These are phyloP conservation scores for Zygoascus tannicola DNA, from an alignment of 805 yeast species.

Conservation along the genomic window DNA sequence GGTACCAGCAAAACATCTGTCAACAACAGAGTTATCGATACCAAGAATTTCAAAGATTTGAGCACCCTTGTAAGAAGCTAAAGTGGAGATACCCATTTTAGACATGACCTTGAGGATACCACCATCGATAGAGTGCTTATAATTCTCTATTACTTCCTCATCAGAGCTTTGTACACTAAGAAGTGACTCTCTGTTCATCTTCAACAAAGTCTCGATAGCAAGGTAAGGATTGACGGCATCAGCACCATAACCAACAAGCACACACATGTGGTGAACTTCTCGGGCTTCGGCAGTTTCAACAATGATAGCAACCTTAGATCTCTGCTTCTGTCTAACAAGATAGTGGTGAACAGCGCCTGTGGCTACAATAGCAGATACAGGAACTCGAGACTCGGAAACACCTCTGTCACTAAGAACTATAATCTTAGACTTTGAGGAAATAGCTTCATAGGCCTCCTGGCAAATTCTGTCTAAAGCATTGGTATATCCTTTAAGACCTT, in stretches of 20 bases:
- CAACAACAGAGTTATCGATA: conserved; percentile 89
- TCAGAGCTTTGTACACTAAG: conserved; percentile 41
- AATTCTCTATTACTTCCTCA: conserved; percentile 59
- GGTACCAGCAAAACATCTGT: conserved; percentile 93
- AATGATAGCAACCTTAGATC: conserved; percentile 86
- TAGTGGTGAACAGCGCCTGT: conserved; percentile 96
- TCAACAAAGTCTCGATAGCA: conserved; percentile 79
- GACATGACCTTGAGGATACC: conserved; percentile 97
- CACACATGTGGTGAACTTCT: conserved; percentile 94
- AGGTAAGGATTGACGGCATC: conserved; percentile 93
- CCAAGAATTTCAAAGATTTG: conserved; percentile 97
- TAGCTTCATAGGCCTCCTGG: conserved; percentile 76
- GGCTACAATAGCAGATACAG: conserved; percentile 86
- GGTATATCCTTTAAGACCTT: conserved; percentile 80
- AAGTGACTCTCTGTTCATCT: conserved; percentile 75
- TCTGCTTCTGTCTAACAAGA: conserved; percentile 88
- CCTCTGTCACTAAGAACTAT: conserved; percentile 67
- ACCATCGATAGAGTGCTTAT: conserved; percentile 75
- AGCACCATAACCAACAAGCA: conserved; percentile 92
- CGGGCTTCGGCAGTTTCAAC: conserved; percentile 95
- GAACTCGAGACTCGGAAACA: conserved; percentile 51
- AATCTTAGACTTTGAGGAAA: conserved; percentile 64
- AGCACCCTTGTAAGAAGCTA: conserved; percentile 98
- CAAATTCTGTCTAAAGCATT: conserved; percentile 80
- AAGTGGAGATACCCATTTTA: conserved; percentile 97